Base-by-base conservation (phyloP, 306 rosid genomes). In the Mimosa bimucronata region DNA sequence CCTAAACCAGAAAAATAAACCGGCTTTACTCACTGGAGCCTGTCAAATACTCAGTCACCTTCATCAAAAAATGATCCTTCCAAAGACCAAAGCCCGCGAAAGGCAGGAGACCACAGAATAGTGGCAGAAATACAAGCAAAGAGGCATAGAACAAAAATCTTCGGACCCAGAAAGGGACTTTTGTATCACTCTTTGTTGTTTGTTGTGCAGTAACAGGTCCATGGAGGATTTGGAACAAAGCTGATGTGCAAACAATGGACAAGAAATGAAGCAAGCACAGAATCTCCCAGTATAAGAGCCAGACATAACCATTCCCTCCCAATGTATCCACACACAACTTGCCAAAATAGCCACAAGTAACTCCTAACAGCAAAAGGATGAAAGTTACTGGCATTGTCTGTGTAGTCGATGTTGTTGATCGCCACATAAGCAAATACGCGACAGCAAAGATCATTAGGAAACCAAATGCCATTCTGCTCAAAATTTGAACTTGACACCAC, bases 201-300 rank as follows among this genome's bases (percentile, higher is more conserved):
- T 55, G 89, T 28, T 78, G 50, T 16, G 80, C 77, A 18, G 65
- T 65, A 40, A 95, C 50, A 0, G 96, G 91, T 76, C 97, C 98
- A 37, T 90, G 75, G 72, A 93, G 97, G 71, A 93, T 76, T 37
- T 5, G 12, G 80, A 82, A 90, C 87, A 87, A 38, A 21, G 69
- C 21, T 1, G 99, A 79, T 61, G 93, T 87, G 25, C 62, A 86
- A 52, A 84, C 75, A 61, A 89, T 84, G 55, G 86, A 85, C 18
- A 89, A 61, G 88, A 95, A 91, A 74, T 95, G 97, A 67, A 95
- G 50, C 23, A 80, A 41, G 78, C 98, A 93, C 0, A 93, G 79
- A 13, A 65, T 79, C 87, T 91, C 97, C 97, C 98, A 93, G 62
- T 80, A 88, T 21, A 90, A 7, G 48, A 93, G 91, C 99, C 99